These are phyloP conservation scores for Teunomyces atbi DNA, from an alignment of 805 yeast genomes.

Conservation along the genomic window DNA sequence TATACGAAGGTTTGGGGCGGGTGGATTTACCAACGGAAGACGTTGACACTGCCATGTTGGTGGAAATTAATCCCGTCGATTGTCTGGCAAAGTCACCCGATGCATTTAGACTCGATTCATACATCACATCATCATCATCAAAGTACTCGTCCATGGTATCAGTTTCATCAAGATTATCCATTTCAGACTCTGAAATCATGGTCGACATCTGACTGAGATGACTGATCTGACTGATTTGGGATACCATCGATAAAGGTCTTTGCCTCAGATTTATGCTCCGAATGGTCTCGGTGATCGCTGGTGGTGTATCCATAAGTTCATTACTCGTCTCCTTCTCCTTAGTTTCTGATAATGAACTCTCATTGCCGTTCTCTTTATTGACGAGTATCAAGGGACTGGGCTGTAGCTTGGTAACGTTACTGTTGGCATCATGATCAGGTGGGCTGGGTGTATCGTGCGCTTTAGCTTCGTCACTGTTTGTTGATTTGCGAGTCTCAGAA, in stretches of 20 bases:
- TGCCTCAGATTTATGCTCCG: constrained; percentile 14
- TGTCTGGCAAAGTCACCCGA: constrained; percentile 26
- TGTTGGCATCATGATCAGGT: background rate
- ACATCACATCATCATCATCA: constrained; percentile 33
- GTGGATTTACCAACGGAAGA: background rate
- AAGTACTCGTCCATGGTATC: constrained; percentile 37
- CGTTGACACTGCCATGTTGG: constrained; percentile 1
- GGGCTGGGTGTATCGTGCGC: background rate
- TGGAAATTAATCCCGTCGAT: constrained; percentile 6
- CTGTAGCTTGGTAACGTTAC: background rate
- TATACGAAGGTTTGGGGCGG: constrained; percentile 9
- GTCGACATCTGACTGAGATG: constrained; percentile 42
- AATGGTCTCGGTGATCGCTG: background rate
- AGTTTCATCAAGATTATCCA: constrained; percentile 39
- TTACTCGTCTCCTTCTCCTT: background rate
- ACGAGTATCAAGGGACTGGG: constrained; percentile 2
- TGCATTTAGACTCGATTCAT: constrained; percentile 38
- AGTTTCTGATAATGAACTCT: background rate
- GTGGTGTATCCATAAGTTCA: background rate
- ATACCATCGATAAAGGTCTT: constrained; percentile 41
- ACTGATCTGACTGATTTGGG: constrained; percentile 39
- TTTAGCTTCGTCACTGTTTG: background rate
- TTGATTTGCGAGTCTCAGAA: constrained; percentile 1
- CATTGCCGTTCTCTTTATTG: background rate
- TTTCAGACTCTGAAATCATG: constrained; percentile 42